These are phyloP conservation scores for Colletotrichum cereale DNA, from an alignment of 2,329 filamentous ascomycete species.

Conservation along the genomic window DNA sequence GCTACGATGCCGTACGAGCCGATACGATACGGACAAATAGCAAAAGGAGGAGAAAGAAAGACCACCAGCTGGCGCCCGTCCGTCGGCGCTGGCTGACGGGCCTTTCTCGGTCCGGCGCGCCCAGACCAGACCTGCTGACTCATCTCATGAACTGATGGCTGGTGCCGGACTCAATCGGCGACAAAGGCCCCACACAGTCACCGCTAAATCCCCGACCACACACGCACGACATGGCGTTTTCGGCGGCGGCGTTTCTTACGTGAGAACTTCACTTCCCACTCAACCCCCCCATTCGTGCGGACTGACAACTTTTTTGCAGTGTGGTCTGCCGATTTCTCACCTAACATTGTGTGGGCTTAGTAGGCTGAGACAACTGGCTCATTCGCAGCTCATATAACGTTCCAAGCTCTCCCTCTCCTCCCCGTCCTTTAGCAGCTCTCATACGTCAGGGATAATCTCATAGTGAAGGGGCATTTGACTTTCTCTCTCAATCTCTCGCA, in stretches of 20 bases:
- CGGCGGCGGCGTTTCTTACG: slow-evolving; percentile 22
- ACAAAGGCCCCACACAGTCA: slow-evolving; percentile 7
- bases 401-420: background rate
- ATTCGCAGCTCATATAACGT: background rate
- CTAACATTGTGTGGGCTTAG: background rate
- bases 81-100: background rate
- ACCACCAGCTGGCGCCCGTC: background rate
- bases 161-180: background rate
- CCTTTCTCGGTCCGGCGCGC: background rate
- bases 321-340: background rate
- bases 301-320: background rate
- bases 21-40: background rate
- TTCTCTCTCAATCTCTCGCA: background rate
- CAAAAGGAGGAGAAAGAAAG: too few relatives aligned
- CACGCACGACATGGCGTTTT: slow-evolving; percentile 8
- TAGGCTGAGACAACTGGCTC: background rate
- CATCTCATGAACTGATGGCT: background rate
- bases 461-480: slow-evolving; percentile 27
- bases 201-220: slow-evolving; percentile 23
- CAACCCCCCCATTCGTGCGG: background rate
- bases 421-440: background rate
- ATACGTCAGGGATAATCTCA: slow-evolving; percentile 16
- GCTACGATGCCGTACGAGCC: too few relatives aligned
- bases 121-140: background rate
- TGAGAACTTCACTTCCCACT: slow-evolving; percentile 17